Evolutionary conservation across 2,329 filamentous ascomycete genomes (phyloP).

Genomic region (Microdochium nivale): DNA sequence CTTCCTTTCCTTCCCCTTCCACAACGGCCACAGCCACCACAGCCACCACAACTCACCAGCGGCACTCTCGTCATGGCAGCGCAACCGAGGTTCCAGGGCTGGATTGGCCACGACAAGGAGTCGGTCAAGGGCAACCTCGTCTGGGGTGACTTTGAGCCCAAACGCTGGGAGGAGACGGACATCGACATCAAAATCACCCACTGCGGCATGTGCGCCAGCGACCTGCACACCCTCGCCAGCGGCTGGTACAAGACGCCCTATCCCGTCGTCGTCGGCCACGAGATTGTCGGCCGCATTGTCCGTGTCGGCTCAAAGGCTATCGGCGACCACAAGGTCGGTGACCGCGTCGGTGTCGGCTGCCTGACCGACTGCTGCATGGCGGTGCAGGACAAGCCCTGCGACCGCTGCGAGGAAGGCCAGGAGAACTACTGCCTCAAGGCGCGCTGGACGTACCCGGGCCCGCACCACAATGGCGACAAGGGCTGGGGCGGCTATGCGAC

Average conservation of each 20-base stretch:
- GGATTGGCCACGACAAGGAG: conserved; percentile 6
- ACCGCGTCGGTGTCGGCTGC: conserved; percentile 42
- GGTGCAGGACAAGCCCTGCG: conserved; percentile 15
- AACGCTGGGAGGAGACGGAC: conserved; percentile 36
- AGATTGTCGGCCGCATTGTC: conserved; percentile 36
- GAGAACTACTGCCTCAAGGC: conserved; percentile 15
- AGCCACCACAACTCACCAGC: neutral
- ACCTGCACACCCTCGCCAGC: conserved; percentile 33
- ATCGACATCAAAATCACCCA: conserved; percentile 39
- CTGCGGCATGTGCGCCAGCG: conserved; percentile 37
- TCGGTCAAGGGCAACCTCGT: conserved; percentile 8
- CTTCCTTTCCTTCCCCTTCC: no score
- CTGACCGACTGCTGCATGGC: conserved; percentile 33
- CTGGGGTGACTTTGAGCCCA: conserved; percentile 28
- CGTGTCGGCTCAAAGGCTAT: conserved; percentile 25
- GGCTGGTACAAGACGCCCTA: conserved; percentile 14
- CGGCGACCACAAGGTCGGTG: conserved; percentile 35
- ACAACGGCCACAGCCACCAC: no score
- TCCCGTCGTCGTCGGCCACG: conserved; percentile 33
- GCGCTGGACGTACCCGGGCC: conserved; percentile 32
- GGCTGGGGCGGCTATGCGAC: conserved; percentile 41
- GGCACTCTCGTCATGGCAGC: neutral
- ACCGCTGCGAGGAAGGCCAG: conserved; percentile 8
- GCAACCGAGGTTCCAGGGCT: conserved; percentile 7
- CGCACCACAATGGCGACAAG: conserved; percentile 37